Conservation (phyloP, 495 filamentous ascomycete species). For the Evernia prunastri region DNA sequence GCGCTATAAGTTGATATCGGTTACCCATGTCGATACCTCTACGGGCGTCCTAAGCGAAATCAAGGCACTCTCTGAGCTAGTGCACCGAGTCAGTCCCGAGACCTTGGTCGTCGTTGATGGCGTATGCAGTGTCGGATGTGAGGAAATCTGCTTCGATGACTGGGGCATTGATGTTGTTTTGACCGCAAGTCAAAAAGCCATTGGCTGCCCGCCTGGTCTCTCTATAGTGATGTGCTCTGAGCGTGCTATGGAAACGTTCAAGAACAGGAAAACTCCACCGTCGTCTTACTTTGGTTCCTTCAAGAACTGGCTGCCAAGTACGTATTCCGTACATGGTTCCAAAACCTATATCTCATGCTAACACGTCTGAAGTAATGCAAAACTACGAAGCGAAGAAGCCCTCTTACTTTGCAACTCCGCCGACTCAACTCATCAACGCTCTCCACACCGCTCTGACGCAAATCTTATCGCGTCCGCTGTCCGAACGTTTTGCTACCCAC, state of each 20-base stretch:
- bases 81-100: constrained; percentile 78
- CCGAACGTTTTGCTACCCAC: constrained; percentile 76
- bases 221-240: constrained; percentile 89
- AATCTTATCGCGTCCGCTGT: constrained; percentile 70
- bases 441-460: constrained; percentile 88
- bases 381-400: constrained; percentile 97
- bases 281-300: constrained; percentile 88
- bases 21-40: constrained; percentile 95
- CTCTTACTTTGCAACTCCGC: constrained; percentile 95
- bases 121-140: constrained; percentile 92
- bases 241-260: constrained; percentile 75
- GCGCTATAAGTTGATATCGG: constrained; percentile 83
- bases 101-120: constrained; percentile 91
- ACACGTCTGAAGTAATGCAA: constrained; percentile 65
- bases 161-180: constrained; percentile 91
- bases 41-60: constrained; percentile 92
- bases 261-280: constrained; percentile 70
- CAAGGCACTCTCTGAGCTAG: constrained; percentile 70
- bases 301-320: constrained; percentile 93
- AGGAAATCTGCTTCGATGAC: constrained; percentile 91
- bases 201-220: constrained; percentile 88
- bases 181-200: constrained; percentile 92
- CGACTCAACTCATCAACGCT: constrained; percentile 88
- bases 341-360: not conserved
- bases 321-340: constrained; percentile 18